Base-by-base conservation (phyloP, 345 rosid genomes). In the Kernera saxatilis region DNA sequence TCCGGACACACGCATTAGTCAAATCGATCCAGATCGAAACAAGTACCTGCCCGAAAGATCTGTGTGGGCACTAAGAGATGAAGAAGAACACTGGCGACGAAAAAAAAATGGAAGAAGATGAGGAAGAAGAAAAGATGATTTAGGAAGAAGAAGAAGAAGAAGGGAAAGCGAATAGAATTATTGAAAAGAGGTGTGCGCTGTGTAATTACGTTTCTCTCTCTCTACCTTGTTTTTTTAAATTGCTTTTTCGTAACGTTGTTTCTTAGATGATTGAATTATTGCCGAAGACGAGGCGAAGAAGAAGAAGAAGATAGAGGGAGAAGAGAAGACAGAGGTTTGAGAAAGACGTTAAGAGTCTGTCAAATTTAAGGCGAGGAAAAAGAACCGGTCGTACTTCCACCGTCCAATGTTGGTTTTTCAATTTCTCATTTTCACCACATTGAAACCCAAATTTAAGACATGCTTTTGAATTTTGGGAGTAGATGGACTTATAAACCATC, bases 351-450 rank as follows among this genome's bases (percentile, higher is more conserved):
- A 27, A 60, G 67, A 59, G 54, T 51, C 17, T 41, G 58, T 53
- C 74, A 60, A 60, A 19, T 51, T 69, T 61, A 26, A 61, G 69
- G 69, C 69, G 33, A 52, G 0, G 29, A 74, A 21, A 41, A 17
- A 60, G 73, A 59, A 60, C 64, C 62, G 74, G 74, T 75, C 78
- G 35, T 74, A 0, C 17, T 67, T 36, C 52, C 53, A 39, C 73
- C 67, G 78, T 58, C 78, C 72, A 67, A 49, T 59, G 27, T 41
- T 64, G 49, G 57, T 64, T 72, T 60, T 41, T 52, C 33, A 64
- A 46, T 51, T 27, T 65, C n/a, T n/a, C 8, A 1, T 17, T 33
- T 21, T 30, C 8, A 33, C 45, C 22, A 13, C 46, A 44, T 37
- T 70, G 36, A 40, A 53, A 40, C 10, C 21, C 21, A 46, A 15